Evolutionary conservation across 2,329 filamentous ascomycete species (phyloP), one percentile per base, ranked within the genome.

Genomic region (Monilinia laxa): DNA sequence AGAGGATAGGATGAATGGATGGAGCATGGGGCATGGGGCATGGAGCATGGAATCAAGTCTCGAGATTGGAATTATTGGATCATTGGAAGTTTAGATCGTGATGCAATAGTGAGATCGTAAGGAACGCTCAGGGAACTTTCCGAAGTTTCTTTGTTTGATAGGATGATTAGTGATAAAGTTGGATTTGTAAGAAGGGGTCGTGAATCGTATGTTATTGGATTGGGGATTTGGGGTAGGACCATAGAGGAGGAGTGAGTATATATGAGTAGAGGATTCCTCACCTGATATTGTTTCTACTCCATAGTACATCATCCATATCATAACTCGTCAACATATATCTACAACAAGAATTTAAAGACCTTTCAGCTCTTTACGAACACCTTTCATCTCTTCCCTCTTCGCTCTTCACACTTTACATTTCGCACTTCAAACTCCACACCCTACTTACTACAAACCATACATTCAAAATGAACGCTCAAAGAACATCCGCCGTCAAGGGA

Each of bases 401-500:
- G n/a, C n/a, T n/a, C n/a, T n/a, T n/a, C n/a, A n/a, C n/a, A n/a
- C n/a, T n/a, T n/a, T n/a, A n/a, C n/a, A n/a, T n/a, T n/a, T n/a
- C 16, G 18, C 23, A 53, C 25, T 18, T 47, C 42, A 18, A 9
- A 6, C 52, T 54, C 10, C 31, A 20, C 31, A 14, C 38, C 14
- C 12, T 31, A 55, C 20, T 18, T 38, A 18, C n/a, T 6, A 47
- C 20, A 18, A 54, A 9, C 35, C 23, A 54, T n/a, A 40, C 23
- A 53, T 16, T 12, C n/a, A 52, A 5, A 52, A 62, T 62, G 49
- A 59, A 55, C 18, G 56, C 53, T 45, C 65, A 47, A 68, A 66
- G 64, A 31, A 63, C 59, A n/a, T 57, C 69, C 12, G 71, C 69
- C 23, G 72, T 73, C 5, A 69, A 55, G 38, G 72, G 71, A 59